Conservation (phyloP, 2,329 filamentous ascomycete species). For the Sclerotinia borealis region DNA sequence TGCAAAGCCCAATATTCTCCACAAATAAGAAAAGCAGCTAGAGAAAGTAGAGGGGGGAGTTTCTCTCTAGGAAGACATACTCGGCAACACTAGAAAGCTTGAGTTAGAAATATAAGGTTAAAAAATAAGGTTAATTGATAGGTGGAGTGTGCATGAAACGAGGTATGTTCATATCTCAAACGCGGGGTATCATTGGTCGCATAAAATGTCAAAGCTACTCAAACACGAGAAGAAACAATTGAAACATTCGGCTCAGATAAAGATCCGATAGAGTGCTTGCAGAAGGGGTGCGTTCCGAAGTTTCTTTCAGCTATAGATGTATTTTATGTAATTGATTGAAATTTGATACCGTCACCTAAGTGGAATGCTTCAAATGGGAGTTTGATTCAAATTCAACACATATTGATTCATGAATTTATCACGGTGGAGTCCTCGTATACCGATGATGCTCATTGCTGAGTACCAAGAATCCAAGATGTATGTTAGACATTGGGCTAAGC, state of each 20-base stretch:
- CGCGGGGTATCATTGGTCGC: not conserved
- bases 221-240: not conserved
- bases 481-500: not conserved
- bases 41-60: not conserved
- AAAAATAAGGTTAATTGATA: slow-evolving; percentile 1
- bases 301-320: not conserved
- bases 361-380: not conserved
- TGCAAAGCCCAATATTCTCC: not conserved
- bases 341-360: not conserved
- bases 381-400: not conserved
- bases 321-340: not conserved
- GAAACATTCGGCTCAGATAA: not conserved
- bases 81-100: not conserved
- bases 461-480: not conserved
- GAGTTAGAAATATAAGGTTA: not conserved
- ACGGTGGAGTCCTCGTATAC: not conserved
- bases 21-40: not conserved
- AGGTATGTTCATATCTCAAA: not conserved
- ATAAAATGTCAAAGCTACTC: slow-evolving; percentile 1
- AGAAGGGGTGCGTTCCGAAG: too few relatives aligned
- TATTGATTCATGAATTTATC: not conserved
- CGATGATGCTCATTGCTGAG: too few relatives aligned
- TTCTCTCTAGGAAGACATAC: not conserved
- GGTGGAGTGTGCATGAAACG: slow-evolving; percentile 2
- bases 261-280: not conserved